Conservation (phyloP, 768 basidiomycete genomes). For the Boletales sp. region DNA sequence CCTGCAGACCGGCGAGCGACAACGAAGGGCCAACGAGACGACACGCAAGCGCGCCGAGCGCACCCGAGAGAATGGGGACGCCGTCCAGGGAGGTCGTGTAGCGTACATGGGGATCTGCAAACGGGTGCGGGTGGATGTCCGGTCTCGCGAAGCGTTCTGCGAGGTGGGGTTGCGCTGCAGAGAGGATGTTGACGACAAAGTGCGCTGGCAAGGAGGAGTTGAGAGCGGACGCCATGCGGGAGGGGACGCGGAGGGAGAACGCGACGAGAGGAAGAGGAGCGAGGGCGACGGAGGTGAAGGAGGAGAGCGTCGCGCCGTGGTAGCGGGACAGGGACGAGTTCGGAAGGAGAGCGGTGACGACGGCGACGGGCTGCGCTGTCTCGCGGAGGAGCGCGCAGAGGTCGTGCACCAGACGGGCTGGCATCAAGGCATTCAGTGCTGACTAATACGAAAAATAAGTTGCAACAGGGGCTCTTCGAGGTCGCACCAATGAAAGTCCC, state of each 20-base stretch:
- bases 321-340: conserved; percentile 29
- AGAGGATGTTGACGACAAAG: conserved; percentile 80
- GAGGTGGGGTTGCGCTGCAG: conserved; percentile 55
- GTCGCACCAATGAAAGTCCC: no score
- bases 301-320: conserved; percentile 93
- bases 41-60: conserved; percentile 73
- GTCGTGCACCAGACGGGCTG: no score
- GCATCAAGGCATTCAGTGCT: no score
- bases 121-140: conserved; percentile 63
- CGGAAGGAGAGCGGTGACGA: conserved; percentile 69
- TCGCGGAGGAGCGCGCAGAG: conserved; percentile 65
- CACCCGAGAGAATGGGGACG: conserved; percentile 54
- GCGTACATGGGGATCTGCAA: conserved; percentile 32
- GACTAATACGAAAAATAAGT: no score
- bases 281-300: conserved; percentile 89
- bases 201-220: conserved; percentile 36
- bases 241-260: conserved; percentile 87
- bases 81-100: conserved; percentile 49
- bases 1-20: conserved; percentile 54
- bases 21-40: conserved; percentile 57
- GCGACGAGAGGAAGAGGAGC: conserved; percentile 84
- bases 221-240: conserved; percentile 73
- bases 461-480: no score
- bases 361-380: conserved; percentile 81
- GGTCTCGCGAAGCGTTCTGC: conserved; percentile 73